Evolutionary conservation across 2,329 filamentous ascomycete species (phyloP), one percentile per base, ranked within the genome.

Genomic region (Calonectria ilicicola): DNA sequence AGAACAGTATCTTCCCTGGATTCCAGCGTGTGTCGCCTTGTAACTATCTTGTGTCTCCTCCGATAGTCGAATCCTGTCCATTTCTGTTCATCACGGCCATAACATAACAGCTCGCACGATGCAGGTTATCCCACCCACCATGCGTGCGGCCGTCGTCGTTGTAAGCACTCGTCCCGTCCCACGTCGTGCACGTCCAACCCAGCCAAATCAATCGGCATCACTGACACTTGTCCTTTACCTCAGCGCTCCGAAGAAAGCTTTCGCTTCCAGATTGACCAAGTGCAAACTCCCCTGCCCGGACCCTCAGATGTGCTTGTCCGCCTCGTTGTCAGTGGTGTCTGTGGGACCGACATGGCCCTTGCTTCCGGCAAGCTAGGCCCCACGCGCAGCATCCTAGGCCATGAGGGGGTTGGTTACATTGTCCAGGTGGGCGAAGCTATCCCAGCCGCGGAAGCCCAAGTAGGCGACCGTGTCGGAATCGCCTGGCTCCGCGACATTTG

Each of bases 401-500:
- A 78, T 8, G 76, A 78, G 40, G 76, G 76, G 3, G 73, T 78
- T 9, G 76, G 76, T 0, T 65, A 62, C 0, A 69, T 78, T 14
- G 68, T 67, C 4, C 29, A 62, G 5, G 44, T 76, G 1, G 76
- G 76, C 0, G 19, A 46, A 0, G 73, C 70, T 0, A 64, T 76
- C 7, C 69, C 72, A 0, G 69, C 74, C 1, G 9, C 15, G 1
- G 40, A 49, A 2, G 42, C 74, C 2, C 72, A 44, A 14, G 32
- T 67, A 0, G 67, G 68, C 0, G 60, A 75, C 3, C 64, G 76
- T 0, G 68, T 78, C 5, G 73, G 75, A 0, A 71, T 78, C 1
- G 65, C 76, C 42, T 78, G 76, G 76, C 65, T 77, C 0, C 67
- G 76, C 2, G 76, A 86, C 46, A 73, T 80, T 14, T 84, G 83